A percentile compares a stretch with the other conserved stretches of the same genome.
phyloP scores from a whole-genome alignment of 2,329 filamentous ascomycete genomes.

The Botryotinia narcissicola region DNA sequence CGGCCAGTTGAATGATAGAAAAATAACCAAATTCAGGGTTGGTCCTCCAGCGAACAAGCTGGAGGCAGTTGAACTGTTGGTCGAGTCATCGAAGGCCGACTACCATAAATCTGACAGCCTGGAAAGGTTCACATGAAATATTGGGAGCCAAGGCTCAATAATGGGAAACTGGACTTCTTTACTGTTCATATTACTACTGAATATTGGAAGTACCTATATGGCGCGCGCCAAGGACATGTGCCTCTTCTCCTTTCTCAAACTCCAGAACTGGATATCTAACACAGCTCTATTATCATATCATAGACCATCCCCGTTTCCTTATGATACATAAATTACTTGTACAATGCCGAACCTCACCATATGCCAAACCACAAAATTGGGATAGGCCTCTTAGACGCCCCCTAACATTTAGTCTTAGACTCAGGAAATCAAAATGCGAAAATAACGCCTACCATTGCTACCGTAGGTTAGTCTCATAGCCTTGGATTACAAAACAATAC shows the following conservation, averaged over 20 bases:
- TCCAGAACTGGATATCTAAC: conserved; percentile 4
- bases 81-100: background rate
- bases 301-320: background rate
- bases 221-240: background rate
- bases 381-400: background rate
- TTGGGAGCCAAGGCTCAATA: background rate
- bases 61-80: too few relatives aligned
- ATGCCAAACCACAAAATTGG: background rate
- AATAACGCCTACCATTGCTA: conserved; percentile 11
- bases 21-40: background rate
- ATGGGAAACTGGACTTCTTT: background rate
- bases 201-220: background rate
- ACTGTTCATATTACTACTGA: background rate
- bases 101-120: background rate
- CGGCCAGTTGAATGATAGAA: background rate
- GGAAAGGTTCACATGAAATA: background rate
- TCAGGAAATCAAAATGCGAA: background rate
- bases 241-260: background rate
- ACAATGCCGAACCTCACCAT: background rate
- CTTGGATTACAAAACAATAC: background rate
- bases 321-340: conserved; percentile 4
- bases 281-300: conserved; percentile 10
- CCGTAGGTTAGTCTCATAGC: background rate
- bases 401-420: background rate
- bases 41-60: background rate